These are phyloP conservation scores for Arthrinium puccinioides DNA, from an alignment of 2,329 filamentous ascomycete genomes.

Conservation along the genomic window DNA sequence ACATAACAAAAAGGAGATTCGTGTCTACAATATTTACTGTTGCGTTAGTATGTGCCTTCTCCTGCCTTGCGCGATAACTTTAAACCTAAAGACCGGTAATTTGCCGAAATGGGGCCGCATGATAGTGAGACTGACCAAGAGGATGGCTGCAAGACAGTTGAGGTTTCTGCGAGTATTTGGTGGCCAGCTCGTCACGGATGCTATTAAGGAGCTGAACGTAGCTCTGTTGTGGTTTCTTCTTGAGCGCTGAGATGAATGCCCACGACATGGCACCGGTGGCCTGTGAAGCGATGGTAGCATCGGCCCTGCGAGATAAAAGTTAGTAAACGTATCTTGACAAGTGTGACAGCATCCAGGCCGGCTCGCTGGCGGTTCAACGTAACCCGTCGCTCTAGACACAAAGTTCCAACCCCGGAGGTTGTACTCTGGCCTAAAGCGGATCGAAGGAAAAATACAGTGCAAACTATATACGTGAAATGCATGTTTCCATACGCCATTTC, in stretches of 20 bases:
- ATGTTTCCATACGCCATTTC: no score
- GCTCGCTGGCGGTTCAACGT: constrained; percentile 27
- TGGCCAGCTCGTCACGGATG: constrained; percentile 80
- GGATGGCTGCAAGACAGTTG: constrained; percentile 96
- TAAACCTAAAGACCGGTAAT: not conserved
- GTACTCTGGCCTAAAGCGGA: constrained; percentile 34
- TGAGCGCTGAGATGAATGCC: constrained; percentile 87
- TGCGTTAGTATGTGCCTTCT: constrained; percentile 8
- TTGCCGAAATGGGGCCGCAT: no score
- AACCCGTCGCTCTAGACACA: constrained; percentile 38
- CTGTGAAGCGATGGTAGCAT: constrained; percentile 79
- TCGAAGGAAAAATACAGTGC: constrained; percentile 16
- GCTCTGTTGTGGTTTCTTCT: constrained; percentile 90
- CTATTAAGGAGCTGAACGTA: constrained; percentile 95
- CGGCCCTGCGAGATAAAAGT: constrained; percentile 51
- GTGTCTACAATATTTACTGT: constrained; percentile 39
- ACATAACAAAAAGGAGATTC: constrained; percentile 63
- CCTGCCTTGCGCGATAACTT: not conserved
- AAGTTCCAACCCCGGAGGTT: constrained; percentile 26
- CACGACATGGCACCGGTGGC: constrained; percentile 98
- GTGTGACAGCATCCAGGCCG: not conserved
- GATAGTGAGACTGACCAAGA: constrained; percentile 61
- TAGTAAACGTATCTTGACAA: not conserved
- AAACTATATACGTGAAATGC: no score
- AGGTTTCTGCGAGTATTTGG: constrained; percentile 89